phyloP scores from a whole-genome alignment of 164 flowering plant genomes.

The Liriodendron chinense region DNA sequence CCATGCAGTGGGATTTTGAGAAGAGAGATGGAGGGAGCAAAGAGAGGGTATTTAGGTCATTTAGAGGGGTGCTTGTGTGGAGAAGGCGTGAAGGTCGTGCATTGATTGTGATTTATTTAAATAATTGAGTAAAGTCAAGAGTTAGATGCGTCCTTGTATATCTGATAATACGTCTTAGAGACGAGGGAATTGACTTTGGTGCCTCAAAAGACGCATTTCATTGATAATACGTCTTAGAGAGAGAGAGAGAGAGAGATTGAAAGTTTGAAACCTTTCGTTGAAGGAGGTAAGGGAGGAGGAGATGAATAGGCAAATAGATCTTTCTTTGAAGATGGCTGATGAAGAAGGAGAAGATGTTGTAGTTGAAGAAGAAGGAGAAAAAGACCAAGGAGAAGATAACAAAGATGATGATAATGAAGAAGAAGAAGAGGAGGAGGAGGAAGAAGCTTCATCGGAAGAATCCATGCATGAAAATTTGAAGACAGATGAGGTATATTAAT shows the following conservation, averaged over 20 bases:
- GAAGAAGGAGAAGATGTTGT: constrained; percentile 12
- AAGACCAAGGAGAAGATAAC: neutral
- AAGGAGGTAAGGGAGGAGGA: constrained; percentile 1
- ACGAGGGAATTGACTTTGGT: constrained; percentile 60
- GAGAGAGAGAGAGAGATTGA: constrained; percentile 19
- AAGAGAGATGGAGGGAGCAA: neutral
- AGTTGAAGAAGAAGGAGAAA: constrained; percentile 13
- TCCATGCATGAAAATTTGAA: constrained; percentile 27
- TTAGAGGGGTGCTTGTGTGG: neutral
- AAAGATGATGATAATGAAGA: constrained; percentile 7
- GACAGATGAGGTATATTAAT: constrained; percentile 28
- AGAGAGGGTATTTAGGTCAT: neutral
- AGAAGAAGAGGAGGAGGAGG: constrained; percentile 9
- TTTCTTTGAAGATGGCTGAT: constrained; percentile 40
- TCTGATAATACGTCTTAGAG: constrained; percentile 31
- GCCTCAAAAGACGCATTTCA: constrained; percentile 46
- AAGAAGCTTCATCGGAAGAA: constrained; percentile 13
- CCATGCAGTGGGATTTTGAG: neutral
- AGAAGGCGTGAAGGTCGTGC: neutral
- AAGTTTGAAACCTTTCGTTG: constrained; percentile 4
- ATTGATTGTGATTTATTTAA: constrained; percentile 10
- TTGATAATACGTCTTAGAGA: too few species aligned
- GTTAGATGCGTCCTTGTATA: constrained; percentile 43
- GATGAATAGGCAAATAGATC: constrained; percentile 42
- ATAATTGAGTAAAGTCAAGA: constrained; percentile 39